These are phyloP conservation scores for Erysimum pusillum DNA, from an alignment of 441 rosid species.

Conservation along the genomic window DNA sequence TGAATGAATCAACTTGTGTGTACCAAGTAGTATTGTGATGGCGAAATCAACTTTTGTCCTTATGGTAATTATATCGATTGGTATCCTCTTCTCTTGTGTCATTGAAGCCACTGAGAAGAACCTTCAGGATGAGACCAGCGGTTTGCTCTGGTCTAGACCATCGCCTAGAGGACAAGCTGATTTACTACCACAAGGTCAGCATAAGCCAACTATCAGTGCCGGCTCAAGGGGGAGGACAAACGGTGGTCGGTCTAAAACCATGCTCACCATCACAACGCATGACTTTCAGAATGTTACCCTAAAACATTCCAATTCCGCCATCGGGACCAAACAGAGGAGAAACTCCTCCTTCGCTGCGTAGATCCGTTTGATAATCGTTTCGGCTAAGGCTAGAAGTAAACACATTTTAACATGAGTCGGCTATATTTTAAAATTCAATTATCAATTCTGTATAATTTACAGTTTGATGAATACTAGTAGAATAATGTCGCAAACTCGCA, in stretches of 20 bases:
- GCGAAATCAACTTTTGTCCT: slow-evolving; percentile 31
- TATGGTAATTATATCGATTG: slow-evolving; percentile 10
- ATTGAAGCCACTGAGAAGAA: slow-evolving; percentile 17
- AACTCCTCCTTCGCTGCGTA: not conserved
- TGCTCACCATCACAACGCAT: slow-evolving; percentile 16
- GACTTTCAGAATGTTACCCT: slow-evolving; percentile 30
- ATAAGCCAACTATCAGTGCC: not conserved
- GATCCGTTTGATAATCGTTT: not conserved
- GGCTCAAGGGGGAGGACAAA: no score
- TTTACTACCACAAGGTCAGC: not conserved
- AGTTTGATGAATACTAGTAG: no score
- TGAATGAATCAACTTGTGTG: not conserved
- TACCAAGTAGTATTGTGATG: slow-evolving; percentile 16
- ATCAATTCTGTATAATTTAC: no score
- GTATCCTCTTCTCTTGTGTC: slow-evolving; percentile 31
- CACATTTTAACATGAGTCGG: no score
- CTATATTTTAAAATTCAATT: no score
- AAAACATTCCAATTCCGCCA: slow-evolving; percentile 20
- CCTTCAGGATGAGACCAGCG: slow-evolving; percentile 11
- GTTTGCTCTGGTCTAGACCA: slow-evolving; percentile 6
- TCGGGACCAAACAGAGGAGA: slow-evolving; percentile 24
- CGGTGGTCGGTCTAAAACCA: not conserved
- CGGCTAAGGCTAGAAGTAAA: no score
- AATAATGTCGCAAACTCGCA: no score
- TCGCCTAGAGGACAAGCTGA: not conserved